Conservation (phyloP, 2,329 filamentous ascomycete species). For the Lachnellula hyalina region DNA sequence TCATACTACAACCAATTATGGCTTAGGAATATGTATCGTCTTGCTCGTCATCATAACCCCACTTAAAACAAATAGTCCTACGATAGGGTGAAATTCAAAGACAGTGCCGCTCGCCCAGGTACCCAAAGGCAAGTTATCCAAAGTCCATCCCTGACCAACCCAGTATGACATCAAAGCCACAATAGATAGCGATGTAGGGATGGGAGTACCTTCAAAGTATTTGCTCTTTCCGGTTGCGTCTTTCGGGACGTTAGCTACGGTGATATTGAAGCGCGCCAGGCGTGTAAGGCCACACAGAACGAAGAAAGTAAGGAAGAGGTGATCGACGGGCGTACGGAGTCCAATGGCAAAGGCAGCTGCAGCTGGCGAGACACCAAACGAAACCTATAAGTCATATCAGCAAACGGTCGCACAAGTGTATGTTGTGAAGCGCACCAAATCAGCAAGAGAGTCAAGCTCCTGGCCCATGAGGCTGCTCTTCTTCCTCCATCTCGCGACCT, state of each 20-base stretch:
- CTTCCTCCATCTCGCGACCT: conserved; percentile 90
- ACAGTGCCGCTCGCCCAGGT: conserved; percentile 58
- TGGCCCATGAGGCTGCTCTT: conserved; percentile 98
- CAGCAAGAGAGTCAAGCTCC: conserved; percentile 91
- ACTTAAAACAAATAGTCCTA: conserved; percentile 76
- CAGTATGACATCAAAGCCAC: conserved; percentile 86
- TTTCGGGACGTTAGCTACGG: conserved; percentile 82
- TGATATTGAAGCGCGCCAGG: conserved; percentile 96
- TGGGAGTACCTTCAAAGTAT: conserved; percentile 96
- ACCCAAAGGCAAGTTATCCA: conserved; percentile 74
- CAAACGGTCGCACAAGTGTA: neutral
- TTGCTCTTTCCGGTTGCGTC: conserved; percentile 85
- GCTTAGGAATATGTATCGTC: conserved; percentile 92
- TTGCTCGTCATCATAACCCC: conserved; percentile 95
- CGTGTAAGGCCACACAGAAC: conserved; percentile 91
- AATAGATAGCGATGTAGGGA: conserved; percentile 80
- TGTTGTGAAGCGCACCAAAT: conserved; percentile 60
- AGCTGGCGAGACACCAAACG: conserved; percentile 88
- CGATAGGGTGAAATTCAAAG: conserved; percentile 81
- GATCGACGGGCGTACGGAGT: conserved; percentile 77
- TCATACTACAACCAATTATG: conserved; percentile 35
- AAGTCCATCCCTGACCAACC: conserved; percentile 74
- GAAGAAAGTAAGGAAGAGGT: conserved; percentile 75
- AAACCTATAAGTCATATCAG: conserved; percentile 57
- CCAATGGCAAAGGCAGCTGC: conserved; percentile 84